phyloP scores from a whole-genome alignment of 495 filamentous ascomycete genomes.

The Cairneyella variabilis region DNA sequence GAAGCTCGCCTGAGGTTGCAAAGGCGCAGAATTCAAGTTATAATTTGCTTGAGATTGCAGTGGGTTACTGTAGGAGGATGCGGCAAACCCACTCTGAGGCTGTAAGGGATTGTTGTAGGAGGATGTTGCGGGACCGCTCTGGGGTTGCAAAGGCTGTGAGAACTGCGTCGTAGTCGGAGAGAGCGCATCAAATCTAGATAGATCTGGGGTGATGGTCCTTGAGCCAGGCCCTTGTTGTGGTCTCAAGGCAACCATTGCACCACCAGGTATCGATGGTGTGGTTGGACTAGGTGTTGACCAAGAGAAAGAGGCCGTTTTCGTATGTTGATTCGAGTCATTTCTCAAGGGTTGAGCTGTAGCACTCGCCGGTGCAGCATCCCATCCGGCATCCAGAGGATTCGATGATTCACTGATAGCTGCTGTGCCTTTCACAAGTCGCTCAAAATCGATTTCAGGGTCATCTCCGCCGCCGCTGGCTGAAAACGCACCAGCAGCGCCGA shows the following conservation, averaged over 20 bases:
- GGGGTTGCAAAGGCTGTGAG: constrained; percentile 48
- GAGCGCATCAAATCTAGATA: constrained; percentile 41
- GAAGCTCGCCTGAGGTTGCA: constrained; percentile 12
- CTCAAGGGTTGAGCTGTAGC: constrained; percentile 24
- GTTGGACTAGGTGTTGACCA: constrained; percentile 53
- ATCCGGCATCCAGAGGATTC: constrained; percentile 39
- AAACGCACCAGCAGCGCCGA: constrained; percentile 45
- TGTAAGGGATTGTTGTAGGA: constrained; percentile 11
- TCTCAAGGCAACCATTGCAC: constrained; percentile 33
- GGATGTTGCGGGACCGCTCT: background rate
- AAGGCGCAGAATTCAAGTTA: constrained; percentile 11
- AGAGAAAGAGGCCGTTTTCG: constrained; percentile 47
- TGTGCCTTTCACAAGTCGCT: constrained; percentile 76
- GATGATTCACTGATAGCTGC: constrained; percentile 18
- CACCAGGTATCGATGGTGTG: constrained; percentile 19
- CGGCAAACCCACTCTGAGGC: background rate
- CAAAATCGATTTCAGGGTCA: constrained; percentile 70
- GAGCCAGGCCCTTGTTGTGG: constrained; percentile 38
- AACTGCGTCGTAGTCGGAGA: constrained; percentile 50
- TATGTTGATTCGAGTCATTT: constrained; percentile 18
- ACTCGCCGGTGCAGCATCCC: constrained; percentile 34
- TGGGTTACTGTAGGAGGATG: background rate
- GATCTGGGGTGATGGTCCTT: constrained; percentile 54
- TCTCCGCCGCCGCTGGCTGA: constrained; percentile 37
- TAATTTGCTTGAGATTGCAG: constrained; percentile 2